Evolutionary conservation across 2,329 filamentous ascomycete genomes (phyloP).

Genomic region (Microsporum canis): DNA sequence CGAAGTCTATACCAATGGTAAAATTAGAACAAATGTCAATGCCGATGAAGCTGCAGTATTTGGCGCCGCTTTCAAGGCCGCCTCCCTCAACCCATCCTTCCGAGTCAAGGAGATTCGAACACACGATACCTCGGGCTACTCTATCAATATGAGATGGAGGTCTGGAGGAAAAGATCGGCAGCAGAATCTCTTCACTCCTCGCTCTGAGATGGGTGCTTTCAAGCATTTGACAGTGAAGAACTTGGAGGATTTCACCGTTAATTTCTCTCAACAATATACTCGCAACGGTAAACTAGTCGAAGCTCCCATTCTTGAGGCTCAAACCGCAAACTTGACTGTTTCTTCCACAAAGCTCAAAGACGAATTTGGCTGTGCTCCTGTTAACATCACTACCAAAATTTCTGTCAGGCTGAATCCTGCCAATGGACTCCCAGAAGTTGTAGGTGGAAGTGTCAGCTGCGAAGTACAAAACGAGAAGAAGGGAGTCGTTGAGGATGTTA

Average conservation of each 20-base stretch:
- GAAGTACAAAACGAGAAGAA: slow-evolving; percentile 63
- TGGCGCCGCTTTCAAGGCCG: slow-evolving; percentile 87
- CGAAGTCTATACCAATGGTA: slow-evolving; percentile 60
- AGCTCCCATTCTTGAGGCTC: slow-evolving; percentile 52
- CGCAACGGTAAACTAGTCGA: slow-evolving; percentile 38
- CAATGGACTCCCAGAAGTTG: slow-evolving; percentile 69
- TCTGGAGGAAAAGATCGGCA: slow-evolving; percentile 59
- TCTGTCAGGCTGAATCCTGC: slow-evolving; percentile 59
- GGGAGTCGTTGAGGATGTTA: slow-evolving; percentile 83
- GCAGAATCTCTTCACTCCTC: slow-evolving; percentile 72
- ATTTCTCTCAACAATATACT: slow-evolving; percentile 63
- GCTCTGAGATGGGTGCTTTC: slow-evolving; percentile 61
- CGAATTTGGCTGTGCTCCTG: slow-evolving; percentile 63
- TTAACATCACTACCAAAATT: slow-evolving; percentile 71
- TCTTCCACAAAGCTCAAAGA: slow-evolving; percentile 68
- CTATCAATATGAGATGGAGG: slow-evolving; percentile 64
- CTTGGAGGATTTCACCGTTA: slow-evolving; percentile 66
- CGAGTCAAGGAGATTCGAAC: slow-evolving; percentile 92
- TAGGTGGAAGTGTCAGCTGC: slow-evolving; percentile 69
- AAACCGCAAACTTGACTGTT: slow-evolving; percentile 75
- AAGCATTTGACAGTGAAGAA: slow-evolving; percentile 82
- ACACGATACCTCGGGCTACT: slow-evolving; percentile 63
- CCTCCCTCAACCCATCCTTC: slow-evolving; percentile 86
- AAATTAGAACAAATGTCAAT: slow-evolving; percentile 89
- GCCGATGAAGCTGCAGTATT: slow-evolving; percentile 94